Evolutionary conservation across 352 stramenopile genomes (phyloP), one percentile per base, ranked within the genome.

Genomic region (Pythium volutum): DNA sequence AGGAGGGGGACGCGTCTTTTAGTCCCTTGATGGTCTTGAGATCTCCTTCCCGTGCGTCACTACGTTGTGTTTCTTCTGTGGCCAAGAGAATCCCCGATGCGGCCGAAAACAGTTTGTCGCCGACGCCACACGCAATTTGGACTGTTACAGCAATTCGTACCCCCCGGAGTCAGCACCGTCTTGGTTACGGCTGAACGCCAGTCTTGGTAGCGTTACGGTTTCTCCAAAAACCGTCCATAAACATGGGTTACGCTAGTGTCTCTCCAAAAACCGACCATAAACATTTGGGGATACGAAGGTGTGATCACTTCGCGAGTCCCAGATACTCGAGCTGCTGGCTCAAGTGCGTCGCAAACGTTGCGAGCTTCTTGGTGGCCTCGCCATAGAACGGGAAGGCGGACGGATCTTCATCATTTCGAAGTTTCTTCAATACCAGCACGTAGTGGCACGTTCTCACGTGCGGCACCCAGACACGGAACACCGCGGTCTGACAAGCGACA

Each of bases 401-500:
- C 1, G 76, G 66, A 42, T 57, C 63, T 60, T 65, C 64, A 22
- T 50, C 31, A 2, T 3, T 3, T 16, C 57, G 61, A 9, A 86
- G 66, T 55, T 89, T 91, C 52, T 88, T 62, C 16, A 91, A 63
- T 18, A 89, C 77, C 45, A 88, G 74, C 3, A 81, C 79, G 51
- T 83, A 79, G 59, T 91, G 78, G 53, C 81, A 91, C 12, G 73
- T 64, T n/a, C 74, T 66, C 18, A 69, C 72, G 49, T 84, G 80
- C 4, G 81, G 81, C 2, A 74, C 79, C 73, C 75, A 88, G 12
- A 84, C 59, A 10, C 75, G 74, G 53, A 90, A 90, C 10, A 26
- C 54, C 15, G 62, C 46, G 1, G 67, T 66, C 22, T 70, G 41
- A 7, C 64, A 55, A 14, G 76, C 75, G 27, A 88, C 70, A 5